Evolutionary conservation across 805 yeast species (phyloP), one percentile per base, ranked within the genome.

Genomic region (Hanseniaspora lachancei): DNA sequence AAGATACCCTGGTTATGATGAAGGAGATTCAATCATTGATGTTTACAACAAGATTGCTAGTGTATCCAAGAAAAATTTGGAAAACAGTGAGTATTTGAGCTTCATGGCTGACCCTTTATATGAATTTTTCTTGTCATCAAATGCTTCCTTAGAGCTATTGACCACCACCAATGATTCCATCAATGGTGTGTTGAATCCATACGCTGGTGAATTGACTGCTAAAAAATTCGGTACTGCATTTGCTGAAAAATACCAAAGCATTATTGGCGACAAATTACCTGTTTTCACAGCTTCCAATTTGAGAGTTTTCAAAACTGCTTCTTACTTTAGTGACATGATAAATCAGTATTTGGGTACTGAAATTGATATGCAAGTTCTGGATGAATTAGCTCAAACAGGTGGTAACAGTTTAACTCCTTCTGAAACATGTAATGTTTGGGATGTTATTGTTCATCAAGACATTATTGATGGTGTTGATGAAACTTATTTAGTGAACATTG

Each of bases 1-100:
- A 66, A 72, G 95, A 60, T 84, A 74, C 63, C 88, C 87, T 3
- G 76, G 84, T 2, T 65, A 61, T 3, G 69, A 71, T n/a, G 70
- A 74, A 3, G 69, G 64, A 21, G 36, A 43, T 5, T 27, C 47
- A n/a, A 32, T 52, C 23, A 43, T 35, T 1, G 36, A 7, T 15
- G 39, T 52, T 24, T 52, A 52, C 49, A 16, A 43, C 20, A 52
- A 36, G 23, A 43, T 52, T 36, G 60, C 64, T 6, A 71, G 70
- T 57, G 68, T 80, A 62, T 64, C 63, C 46, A 60, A 61, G 24
- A 57, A 59, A 46, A 60, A 60, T 49, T 66, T 76, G 12, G 68
- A 69, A 1, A 64, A 64, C 20, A 68, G 66, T 6, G 61, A 69
- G 0, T 70, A 71, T 60, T 66, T 66, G 35, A 84, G 84, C 6